Base-by-base conservation (phyloP, 345 rosid genomes). In the Durio zibethinus region DNA sequence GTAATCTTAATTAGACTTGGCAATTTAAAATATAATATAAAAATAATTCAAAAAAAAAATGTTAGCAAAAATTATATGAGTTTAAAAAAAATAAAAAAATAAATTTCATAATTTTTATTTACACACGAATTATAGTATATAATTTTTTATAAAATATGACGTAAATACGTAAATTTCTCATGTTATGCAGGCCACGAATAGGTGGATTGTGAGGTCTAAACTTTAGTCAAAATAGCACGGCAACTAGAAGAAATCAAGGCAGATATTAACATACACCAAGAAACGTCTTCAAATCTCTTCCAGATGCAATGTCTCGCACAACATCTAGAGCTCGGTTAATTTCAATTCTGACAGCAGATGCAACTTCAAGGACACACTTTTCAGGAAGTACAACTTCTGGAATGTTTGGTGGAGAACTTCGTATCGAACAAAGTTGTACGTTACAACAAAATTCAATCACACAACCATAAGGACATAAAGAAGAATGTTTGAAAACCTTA, bases 241-340 rank as follows among this genome's bases (percentile, higher is more conserved):
- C 48, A 42, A n/a, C 21, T 65, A n/a, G 4, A 56, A 75, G 50
- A 47, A 9, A 48, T 1, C 18, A 76, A 54, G 14, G 63, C 25
- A 71, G 29, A 76, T 35, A 5, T 48, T 40, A 65, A 85, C 91
- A 75, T 86, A 92, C 97, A 76, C 78, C 70, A 31, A 92, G 89
- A 78, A 90, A 89, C 79, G 81, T 84, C 89, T 86, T 90, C 88
- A 90, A 79, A 75, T 90, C 89, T 73, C 82, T 90, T 47, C 94
- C 92, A 1, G 89, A 81, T 29, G 93, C 91, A 78, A 89, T 82
- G 68, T 82, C 90, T 63, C 88, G 80, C 47, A 88, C 81, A 47
- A 82, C 40, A 83, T 79, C 78, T 77, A 92, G 80, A 7, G 78
- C 89, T 25, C 82, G 70, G 78, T 92, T 92, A 61, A 85, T 86